Base-by-base conservation (phyloP, 2,329 filamentous ascomycete genomes). In the Aspergillus floridensis region DNA sequence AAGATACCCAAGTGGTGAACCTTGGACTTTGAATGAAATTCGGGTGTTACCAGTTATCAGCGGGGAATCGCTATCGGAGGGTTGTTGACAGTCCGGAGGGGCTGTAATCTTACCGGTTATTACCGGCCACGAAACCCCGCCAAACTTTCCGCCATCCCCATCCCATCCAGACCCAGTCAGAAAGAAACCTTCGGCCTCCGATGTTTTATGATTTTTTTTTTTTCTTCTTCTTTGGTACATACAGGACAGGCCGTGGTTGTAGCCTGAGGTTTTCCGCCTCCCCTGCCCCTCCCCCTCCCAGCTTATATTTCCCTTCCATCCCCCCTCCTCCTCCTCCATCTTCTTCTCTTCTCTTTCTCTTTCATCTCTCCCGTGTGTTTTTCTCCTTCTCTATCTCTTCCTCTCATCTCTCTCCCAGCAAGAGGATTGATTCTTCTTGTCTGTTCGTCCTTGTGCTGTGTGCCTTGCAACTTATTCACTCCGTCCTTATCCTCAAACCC, bases 361-460 rank as follows among this genome's bases (percentile, higher is more conserved):
- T 67, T 64, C 38, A 44, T 44, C 38, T 44, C 38, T 44, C 38
- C 38, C 38, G 16, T 44, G 38, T 12, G 38, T 57, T 57, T 52
- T 32, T 57, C 68, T 63, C 66, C 67, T 65, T 67, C 65, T 62
- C 63, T 68, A 66, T 64, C 65, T 65, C 62, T 60, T 48, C 41
- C 55, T 59, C 61, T 64, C 57, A 55, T 53, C 58, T 41, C 59
- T 57, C 57, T 60, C 53, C 59, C 49, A 60, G 52, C 62, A 66
- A 67, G 68, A 69, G 65, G 69, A 63, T 64, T 44, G 50, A 53
- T 59, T 62, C 58, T 59, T 49, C 56, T 60, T 62, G 60, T 66
- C 59, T 63, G 53, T 58, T 53, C 32, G 19, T 32, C 61, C 24
- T 50, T 49, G 29, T 60, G 38, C 35, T 49, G 46, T 50, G 16